phyloP scores from a whole-genome alignment of 2,329 filamentous ascomycete genomes.

The Purpureocillium takamizusanense region DNA sequence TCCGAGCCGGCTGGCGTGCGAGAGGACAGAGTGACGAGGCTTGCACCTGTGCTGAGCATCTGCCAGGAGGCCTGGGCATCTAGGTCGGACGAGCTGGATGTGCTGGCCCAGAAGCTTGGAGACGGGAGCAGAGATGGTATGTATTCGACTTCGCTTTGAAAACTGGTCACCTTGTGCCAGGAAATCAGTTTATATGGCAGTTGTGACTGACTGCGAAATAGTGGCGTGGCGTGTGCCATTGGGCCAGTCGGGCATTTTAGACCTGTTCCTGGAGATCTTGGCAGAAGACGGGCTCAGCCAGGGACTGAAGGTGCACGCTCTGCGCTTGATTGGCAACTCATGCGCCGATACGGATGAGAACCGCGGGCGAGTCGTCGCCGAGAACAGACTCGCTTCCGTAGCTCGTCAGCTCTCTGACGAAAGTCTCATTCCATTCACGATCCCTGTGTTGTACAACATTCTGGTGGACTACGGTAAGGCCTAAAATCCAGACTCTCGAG shows the following conservation, averaged over 20 bases:
- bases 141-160: no score
- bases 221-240: conserved; percentile 47
- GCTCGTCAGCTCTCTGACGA: conserved; percentile 39
- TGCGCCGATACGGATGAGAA: conserved; percentile 58
- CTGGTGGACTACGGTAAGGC: conserved; percentile 52
- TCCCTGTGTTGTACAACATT: conserved; percentile 55
- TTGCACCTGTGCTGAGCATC: conserved; percentile 28
- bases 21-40: conserved; percentile 15
- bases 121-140: conserved; percentile 47
- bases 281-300: conserved; percentile 26
- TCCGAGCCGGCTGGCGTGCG: conserved; percentile 12
- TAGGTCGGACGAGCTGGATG: conserved; percentile 31
- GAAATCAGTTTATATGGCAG: no score
- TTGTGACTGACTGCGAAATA: conserved; percentile 13
- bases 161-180: no score
- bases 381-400: conserved; percentile 36
- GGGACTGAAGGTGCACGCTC: conserved; percentile 40
- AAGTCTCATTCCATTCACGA: conserved; percentile 38
- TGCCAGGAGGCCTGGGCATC: conserved; percentile 32
- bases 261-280: conserved; percentile 44
- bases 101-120: conserved; percentile 41
- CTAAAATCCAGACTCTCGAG: no score
- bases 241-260: conserved; percentile 48
- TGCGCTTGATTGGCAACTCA: conserved; percentile 53
- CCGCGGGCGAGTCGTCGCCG: conserved; percentile 42